Base-by-base conservation (phyloP, 805 yeast genomes). In the Hanseniaspora mollemarum region DNA sequence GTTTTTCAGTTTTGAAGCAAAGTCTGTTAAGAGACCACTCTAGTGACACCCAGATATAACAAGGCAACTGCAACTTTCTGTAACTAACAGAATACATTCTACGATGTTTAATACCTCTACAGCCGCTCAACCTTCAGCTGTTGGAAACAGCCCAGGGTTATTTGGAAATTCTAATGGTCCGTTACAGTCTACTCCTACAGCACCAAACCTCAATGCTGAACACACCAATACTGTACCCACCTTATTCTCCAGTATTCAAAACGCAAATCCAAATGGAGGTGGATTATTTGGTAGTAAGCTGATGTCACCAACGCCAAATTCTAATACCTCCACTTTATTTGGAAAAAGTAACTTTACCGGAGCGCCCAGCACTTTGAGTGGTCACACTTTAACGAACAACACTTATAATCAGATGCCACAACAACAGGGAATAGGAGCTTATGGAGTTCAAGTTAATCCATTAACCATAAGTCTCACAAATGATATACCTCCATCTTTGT, bases 371-470 rank as follows among this genome's bases (percentile, higher is more conserved):
- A n/a, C n/a, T n/a, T n/a, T n/a, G n/a, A n/a, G n/a, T 7, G 24
- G 28, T 6, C 21, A 38, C 41, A 22, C n/a, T 36, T 18, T 36
- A 6, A 8, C 19, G 3, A 24, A 15, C 4, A 4, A 13, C 18
- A 18, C 28, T 13, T 28, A 26, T 4, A n/a, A 15, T 10, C 37
- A 33, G 13, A 40, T 28, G 40, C 19, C 26, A 18, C 36, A 35
- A 10, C 36, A 29, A 16, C 26, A 46, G 19, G 44, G 45, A 4
- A 39, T 38, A 25, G 37, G 45, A 3, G 45, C 33, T 16, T 46
- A 46, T 16, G 51, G 51, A 3, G 43, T 46, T 38, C 43, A 46
- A 18, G n/a, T 26, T 7, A 46, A 46, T 19, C 50, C 50, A n/a
- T 21, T 38, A 12, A 46, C 37, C 21, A 29, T 46, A 35, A 38